Base-by-base conservation (phyloP, 192 early-diverging fungal species). In the Entomortierella parvispora region DNA sequence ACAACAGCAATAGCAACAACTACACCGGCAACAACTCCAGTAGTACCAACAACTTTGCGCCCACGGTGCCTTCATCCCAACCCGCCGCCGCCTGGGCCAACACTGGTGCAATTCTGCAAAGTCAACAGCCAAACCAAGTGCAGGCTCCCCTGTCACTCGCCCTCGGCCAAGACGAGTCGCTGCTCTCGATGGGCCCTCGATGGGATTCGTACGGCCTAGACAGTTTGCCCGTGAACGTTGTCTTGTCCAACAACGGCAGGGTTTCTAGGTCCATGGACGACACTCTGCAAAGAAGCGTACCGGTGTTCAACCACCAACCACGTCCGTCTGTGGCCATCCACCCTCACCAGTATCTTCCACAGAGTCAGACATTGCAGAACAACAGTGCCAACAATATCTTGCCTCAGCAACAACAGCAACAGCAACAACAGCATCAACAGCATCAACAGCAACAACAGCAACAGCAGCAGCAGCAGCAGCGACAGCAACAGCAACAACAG, bases 321-420 rank as follows among this genome's bases (percentile, higher is more conserved):
- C 37, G 12, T 40, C 37, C 37, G 5, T 40, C 37, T 40, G 12
- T 40, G 37, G n/a, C n/a, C n/a, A n/a, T n/a, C n/a, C n/a, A n/a
- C n/a, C 37, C 5, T 5, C 37, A 12, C 37, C 37, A 40, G 37
- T 40, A 40, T 12, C 12, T 40, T 5, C 7, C 12, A 40, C 37
- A 40, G 12, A 40, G 37, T 40, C 37, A 40, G 37, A 12, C 7
- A 9, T 12, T 12, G 12, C 37, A 40, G 37, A 12, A 40, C 7
- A 40, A 12, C 37, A 40, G 12, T 40, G 12, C 12, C 12, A 9
- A 58, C 3, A 37, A 50, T 23, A 49, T 52, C 31, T 62, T 53
- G 14, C 69, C 69, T 26, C 69, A 56, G n/a, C 69, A 31, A 42
- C 26, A 26, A 43, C 60, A 26, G 2, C 51, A 53, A 53, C 47